These are phyloP conservation scores for Calonectria naviculata DNA, from an alignment of 2,329 filamentous ascomycete genomes.

Conservation along the genomic window DNA sequence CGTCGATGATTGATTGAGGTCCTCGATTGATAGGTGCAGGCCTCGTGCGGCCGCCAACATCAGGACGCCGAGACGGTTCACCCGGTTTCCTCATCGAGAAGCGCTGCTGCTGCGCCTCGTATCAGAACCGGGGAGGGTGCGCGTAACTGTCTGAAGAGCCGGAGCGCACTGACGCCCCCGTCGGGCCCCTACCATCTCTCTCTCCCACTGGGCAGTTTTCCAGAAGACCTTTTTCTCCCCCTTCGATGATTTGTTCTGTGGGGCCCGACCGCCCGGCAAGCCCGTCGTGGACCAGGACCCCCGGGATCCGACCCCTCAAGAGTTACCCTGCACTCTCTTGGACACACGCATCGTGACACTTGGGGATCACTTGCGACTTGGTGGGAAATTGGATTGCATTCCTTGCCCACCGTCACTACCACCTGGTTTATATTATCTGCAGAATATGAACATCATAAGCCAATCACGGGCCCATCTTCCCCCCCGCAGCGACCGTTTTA, in stretches of 20 bases:
- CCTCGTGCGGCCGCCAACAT: conserved; percentile 39
- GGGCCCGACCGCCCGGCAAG: conserved; percentile 32
- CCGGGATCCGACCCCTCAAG: conserved; percentile 13
- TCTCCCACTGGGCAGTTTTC: conserved; percentile 13
- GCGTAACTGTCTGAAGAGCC: conserved; percentile 25
- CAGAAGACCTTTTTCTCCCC: conserved; percentile 22
- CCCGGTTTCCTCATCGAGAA: conserved; percentile 34
- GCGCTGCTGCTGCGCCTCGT: conserved; percentile 24
- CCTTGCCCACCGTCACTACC: conserved; percentile 22
- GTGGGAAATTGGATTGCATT: conserved; percentile 39
- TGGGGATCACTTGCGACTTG: conserved; percentile 26
- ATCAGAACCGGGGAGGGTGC: conserved; percentile 29
- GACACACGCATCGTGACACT: conserved; percentile 11
- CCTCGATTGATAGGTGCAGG: conserved; percentile 16
- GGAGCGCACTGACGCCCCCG: conserved; percentile 30
- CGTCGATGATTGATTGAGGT: background rate
- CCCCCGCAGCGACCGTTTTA: conserved; percentile 35
- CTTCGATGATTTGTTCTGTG: conserved; percentile 40
- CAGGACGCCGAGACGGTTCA: conserved; percentile 34
- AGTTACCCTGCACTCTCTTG: conserved; percentile 19
- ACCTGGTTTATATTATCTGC: conserved; percentile 32
- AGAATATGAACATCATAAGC: conserved; percentile 38
- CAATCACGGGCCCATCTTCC: conserved; percentile 32
- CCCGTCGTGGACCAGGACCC: conserved; percentile 34
- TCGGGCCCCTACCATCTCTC: conserved; percentile 15